phyloP scores from a whole-genome alignment of 106 monocot species.

The Dioscorea zingiberensis region DNA sequence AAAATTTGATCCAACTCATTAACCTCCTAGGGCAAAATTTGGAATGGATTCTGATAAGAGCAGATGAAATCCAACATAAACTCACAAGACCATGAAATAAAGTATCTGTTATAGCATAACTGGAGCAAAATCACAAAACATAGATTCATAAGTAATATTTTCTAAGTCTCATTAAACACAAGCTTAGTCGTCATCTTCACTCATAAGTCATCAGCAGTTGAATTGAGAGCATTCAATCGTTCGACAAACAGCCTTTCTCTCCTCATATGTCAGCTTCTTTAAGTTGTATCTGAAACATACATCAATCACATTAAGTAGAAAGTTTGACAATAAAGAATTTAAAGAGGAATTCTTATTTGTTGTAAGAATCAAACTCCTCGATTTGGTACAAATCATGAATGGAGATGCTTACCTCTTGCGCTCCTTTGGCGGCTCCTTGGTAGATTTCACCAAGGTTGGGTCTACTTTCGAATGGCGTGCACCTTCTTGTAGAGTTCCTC shows the following conservation, averaged over 20 bases:
- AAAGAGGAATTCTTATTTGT: too few species aligned
- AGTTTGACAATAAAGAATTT: too few species aligned
- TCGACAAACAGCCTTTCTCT: slow-evolving; percentile 34
- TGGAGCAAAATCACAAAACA: too few species aligned
- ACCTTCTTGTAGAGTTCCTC: slow-evolving; percentile 39
- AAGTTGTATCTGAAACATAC: slow-evolving; percentile 18
- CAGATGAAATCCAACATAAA: too few species aligned
- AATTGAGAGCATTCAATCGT: slow-evolving; percentile 36
- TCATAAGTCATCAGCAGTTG: slow-evolving; percentile 4
- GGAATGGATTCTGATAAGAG: too few species aligned
- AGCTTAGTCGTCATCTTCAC: slow-evolving; percentile 16
- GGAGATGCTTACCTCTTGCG: slow-evolving; percentile 20
- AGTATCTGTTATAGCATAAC: too few species aligned
- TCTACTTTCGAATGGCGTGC: slow-evolving; percentile 34
- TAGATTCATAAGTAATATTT: too few species aligned
- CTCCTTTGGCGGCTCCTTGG: slow-evolving; percentile 26
- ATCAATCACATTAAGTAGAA: neutral
- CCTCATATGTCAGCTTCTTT: slow-evolving; percentile 44
- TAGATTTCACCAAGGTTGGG: slow-evolving; percentile 9
- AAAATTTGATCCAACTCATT: too few species aligned
- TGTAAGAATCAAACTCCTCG: too few species aligned
- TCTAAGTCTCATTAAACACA: neutral
- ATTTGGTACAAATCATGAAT: too few species aligned
- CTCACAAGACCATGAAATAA: too few species aligned
- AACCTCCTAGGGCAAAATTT: too few species aligned